Evolutionary conservation across 106 monocot species (phyloP), one percentile per base, ranked within the genome.

Genomic region (Acorus gramineus): DNA sequence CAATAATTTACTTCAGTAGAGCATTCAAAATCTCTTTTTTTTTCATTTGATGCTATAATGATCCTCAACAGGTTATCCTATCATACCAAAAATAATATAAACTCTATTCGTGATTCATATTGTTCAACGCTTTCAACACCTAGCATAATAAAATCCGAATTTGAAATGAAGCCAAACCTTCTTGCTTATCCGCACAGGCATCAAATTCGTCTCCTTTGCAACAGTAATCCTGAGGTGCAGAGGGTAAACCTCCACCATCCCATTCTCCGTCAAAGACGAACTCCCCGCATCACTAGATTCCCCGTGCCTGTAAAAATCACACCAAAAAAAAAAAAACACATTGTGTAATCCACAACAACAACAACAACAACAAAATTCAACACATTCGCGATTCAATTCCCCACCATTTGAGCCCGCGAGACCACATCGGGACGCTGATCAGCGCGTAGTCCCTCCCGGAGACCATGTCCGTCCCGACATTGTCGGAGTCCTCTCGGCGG

Each of bases 141-240:
- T 28, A 28, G 28, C 28, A 28, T 28, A 28, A 28, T 28, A 28
- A 28, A 28, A 28, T 0, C 28, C 28, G 28, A 28, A 28, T 28
- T 28, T 28, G 28, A 28, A 28, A 28, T 52, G 12, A 52, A 14
- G 50, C 9, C 60, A 46, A n/a, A 88, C 88, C 81, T 74, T 81
- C 60, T 84, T 89, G 73, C 69, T 73, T 44, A 89, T 81, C 64
- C 77, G 81, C 12, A 84, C 73, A 3, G 63, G 69, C 81, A 89
- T 81, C 44, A 58, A 52, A 56, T 69, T 71, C 53, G 80, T 57
- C 8, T 84, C 89, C n/a, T 61, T 65, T 45, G 73, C 69, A 55
- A 84, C 79, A 4, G 79, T 68, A 61, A 89, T 72, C 64, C 79
- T 70, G 11, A 84, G 71, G 63, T 56, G 76, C 7, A 89, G 10